Conservation (phyloP, 108 stramenopile genomes). For the Nitzschia sp. region DNA sequence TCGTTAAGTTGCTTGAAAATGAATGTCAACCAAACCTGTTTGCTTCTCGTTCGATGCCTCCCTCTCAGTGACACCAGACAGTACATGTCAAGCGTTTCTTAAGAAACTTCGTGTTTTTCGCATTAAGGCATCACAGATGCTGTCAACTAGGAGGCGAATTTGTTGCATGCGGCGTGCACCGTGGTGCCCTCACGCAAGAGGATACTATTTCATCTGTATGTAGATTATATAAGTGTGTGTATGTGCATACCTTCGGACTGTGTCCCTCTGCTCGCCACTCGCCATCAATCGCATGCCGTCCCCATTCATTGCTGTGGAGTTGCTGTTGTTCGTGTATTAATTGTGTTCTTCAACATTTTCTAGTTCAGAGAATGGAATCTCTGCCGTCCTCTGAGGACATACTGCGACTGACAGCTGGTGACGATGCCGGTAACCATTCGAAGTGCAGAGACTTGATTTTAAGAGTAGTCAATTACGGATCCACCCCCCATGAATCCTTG, state of each 20-base stretch:
- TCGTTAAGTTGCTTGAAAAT: too few species aligned
- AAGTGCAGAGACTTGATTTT: constrained; percentile 11
- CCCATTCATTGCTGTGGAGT: background rate
- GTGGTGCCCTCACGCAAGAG: too few species aligned
- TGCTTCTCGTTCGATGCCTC: too few species aligned
- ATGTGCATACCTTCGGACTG: background rate
- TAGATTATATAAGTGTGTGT: background rate
- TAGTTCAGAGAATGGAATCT: background rate
- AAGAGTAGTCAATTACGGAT: constrained; percentile 5
- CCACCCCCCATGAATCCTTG: background rate
- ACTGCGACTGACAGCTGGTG: constrained; percentile 11
- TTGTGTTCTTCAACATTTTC: background rate
- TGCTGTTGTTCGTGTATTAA: background rate
- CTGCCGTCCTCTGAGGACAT: constrained; percentile 9
- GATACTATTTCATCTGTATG: too few species aligned
- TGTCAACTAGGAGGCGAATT: too few species aligned
- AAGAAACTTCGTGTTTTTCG: too few species aligned
- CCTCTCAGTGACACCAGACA: too few species aligned
- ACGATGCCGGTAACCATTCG: background rate
- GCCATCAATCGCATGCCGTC: background rate
- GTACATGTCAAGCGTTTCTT: too few species aligned
- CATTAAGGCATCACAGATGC: too few species aligned
- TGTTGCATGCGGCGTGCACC: too few species aligned
- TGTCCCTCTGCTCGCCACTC: too few species aligned
- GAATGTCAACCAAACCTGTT: too few species aligned